Conservation (phyloP, 805 yeast species). For the Nakazawaea molendinolei region DNA sequence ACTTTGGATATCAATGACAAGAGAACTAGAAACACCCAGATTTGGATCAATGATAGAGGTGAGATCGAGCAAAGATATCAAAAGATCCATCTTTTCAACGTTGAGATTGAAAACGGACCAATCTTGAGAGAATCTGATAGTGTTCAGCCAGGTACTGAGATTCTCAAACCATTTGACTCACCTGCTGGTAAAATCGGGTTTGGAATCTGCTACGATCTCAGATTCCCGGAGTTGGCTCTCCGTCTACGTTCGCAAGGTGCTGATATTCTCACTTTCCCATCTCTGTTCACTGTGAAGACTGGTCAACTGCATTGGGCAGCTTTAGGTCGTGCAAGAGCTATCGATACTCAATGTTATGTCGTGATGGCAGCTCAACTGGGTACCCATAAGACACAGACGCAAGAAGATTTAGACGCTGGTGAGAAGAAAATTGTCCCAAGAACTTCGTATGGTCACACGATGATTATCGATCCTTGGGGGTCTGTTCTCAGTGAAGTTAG, state of each 20-base stretch:
- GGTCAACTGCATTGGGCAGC: conserved; percentile 89
- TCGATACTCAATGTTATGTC: conserved; percentile 83
- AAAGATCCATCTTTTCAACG: conserved; percentile 87
- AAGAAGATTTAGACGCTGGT: conserved; percentile 24
- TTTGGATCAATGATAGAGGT: conserved; percentile 68
- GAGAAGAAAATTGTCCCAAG: conserved; percentile 34
- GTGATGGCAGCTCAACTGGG: conserved; percentile 90
- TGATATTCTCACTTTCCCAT: conserved; percentile 71
- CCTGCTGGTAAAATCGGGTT: conserved; percentile 62
- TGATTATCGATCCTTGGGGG: conserved; percentile 94
- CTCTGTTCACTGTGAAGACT: conserved; percentile 88
- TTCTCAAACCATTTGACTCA: conserved; percentile 49
- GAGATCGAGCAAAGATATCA: conserved; percentile 64
- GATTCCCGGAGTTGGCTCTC: conserved; percentile 79
- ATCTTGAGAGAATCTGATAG: conserved; percentile 69
- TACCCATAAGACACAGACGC: conserved; percentile 49
- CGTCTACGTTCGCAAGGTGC: conserved; percentile 66
- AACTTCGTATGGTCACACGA: conserved; percentile 79
- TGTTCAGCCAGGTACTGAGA: conserved; percentile 68
- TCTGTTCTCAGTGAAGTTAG: conserved; percentile 54
- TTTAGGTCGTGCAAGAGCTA: conserved; percentile 76
- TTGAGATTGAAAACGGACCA: conserved; percentile 76
- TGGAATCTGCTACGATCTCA: conserved; percentile 78
- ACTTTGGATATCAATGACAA: conserved; percentile 26
- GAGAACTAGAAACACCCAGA: conserved; percentile 62